Base-by-base conservation (phyloP, 2,329 filamentous ascomycete species). In the Hirsutella thompsonii region DNA sequence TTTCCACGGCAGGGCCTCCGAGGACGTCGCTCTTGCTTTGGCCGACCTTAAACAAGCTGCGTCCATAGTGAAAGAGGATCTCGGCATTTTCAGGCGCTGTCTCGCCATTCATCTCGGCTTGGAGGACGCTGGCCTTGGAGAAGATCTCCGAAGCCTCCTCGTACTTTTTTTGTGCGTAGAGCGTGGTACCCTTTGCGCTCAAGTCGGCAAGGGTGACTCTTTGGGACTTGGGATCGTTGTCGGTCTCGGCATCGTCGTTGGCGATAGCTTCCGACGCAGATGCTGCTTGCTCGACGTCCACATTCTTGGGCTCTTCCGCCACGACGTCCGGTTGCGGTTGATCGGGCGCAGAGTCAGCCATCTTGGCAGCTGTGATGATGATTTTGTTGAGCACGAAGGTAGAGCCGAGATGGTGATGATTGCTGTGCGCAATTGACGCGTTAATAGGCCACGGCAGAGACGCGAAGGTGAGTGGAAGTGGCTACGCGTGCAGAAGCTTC, bases 11-110 rank as follows among this genome's bases (percentile, higher is more conserved):
- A 54, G 83, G 83, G 28, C 83, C 85, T 43, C 92, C 92, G 29
- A 98, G 71, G 20, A 98, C 89, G 56, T 96, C 89, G 57, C 88
- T 95, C 62, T 94, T 94, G 59, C 79, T 81, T 59, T 96, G 84
- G 23, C 89, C 92, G 45, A 96, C 83, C 60, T 89, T 89, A 71
- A 94, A 96, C 18, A 98, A 68, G 42, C 87, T 87, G 57, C 90
- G 85, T 13, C 92, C 92, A 62, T 98, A 98, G 48, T 88, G 76
- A 61, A 94, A 98, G 18, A 96, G 76, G 37, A 98, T 76, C 58
- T 96, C 90, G 39, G 89, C 90, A 53, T 98, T 98, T 43, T 87
- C 81, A 4, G 85, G 79, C 14, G 79, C 79, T 72, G 93, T 84
- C 63, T 96, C 92, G 60, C 90, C 92, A 59, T 95, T 92, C 59